Evolutionary conservation across 2,329 filamentous ascomycete species (phyloP), one percentile per base, ranked within the genome.

Genomic region (Aspergillus pseudoterreus): DNA sequence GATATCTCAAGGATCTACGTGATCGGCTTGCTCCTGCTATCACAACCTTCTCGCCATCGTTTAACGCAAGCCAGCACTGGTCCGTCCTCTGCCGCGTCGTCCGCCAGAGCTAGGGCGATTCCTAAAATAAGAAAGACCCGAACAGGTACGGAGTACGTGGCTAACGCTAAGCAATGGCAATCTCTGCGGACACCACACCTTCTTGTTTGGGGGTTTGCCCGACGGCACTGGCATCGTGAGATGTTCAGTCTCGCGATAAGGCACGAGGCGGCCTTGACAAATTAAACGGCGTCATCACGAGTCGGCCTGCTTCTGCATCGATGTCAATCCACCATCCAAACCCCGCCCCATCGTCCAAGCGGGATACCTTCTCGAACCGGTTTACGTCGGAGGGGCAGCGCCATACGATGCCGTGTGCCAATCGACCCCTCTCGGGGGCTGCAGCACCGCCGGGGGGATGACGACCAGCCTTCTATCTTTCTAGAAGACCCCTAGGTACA

Each of bases 401-500:
- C 27, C 53, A 42, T 55, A 47, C 41, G 45, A 54, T 54, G 47
- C 49, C 52, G 43, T 50, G 53, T 50, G 50, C 47, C 50, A 55
- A 49, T 57, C 56, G 52, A 50, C 54, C 56, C 56, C 54, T 57
- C 50, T 55, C 52, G 48, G 22, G 22, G 21, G 17, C 43, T 45
- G 52, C 47, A 55, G 49, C 22, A 22, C 22, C 22, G 22, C 42
- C 32, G 41, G 47, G 41, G 47, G 43, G 49, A 51, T 53, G 32
- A 42, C 46, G 46, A 50, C 50, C 46, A 43, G 47, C 45, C 49
- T 56, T 56, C 53, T 54, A 55, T 49, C 49, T 52, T 58, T 57
- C 55, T 59, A 55, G 54, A 55, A 57, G 48, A 38, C 55, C 55
- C 22, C 52, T 57, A 54, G 49, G 48, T 50, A 45, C 52, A 51